Base-by-base conservation (phyloP, 2,329 filamentous ascomycete species). In the Lizonia empirigonia region DNA sequence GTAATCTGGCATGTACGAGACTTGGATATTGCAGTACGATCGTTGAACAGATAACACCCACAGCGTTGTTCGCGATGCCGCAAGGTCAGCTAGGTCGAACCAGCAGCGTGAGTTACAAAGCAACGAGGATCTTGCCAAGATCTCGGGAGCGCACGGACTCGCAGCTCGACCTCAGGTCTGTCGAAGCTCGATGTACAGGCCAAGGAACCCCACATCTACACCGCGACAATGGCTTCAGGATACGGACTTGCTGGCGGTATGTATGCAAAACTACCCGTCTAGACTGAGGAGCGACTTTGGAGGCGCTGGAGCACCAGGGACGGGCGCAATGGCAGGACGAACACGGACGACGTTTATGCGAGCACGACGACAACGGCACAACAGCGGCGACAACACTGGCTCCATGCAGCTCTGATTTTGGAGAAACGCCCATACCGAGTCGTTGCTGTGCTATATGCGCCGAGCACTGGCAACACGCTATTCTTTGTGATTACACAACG, bases 181-280 rank as follows among this genome's bases (percentile, higher is more conserved):
- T 51, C 42, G 52, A 56, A 58, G 53, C 56, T 54, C 46, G 29
- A 42, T 19, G 24, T 36, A 40, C 38, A 20, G 36, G 41, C 37
- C 33, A 52, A 38, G 41, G 53, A 60, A 63, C 61, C 64, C 60
- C 63, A 65, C 64, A 63, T 54, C 42, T 52, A 64, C 65, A 68
- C 62, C 58, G 53, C 68, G 53, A 77, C 66, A 70, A 93, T 93
- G 89, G 82, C 89, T 76, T 92, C 89, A 69, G 89, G 89, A 78
- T 93, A 86, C 76, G 89, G 89, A 76, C 81, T 95, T 75, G 82
- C 85, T 74, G 89, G 89, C 77, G 89, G 89, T 91, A 79, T 67
- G 85, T 80, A 54, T 44, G 3, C 30, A 4, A 7, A 7, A 7
- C 19, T 30, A n/a, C 10, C 16, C 24, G 23, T 30, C 50, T 24